Evolutionary conservation across 2,329 filamentous ascomycete species (phyloP).

Genomic region (Fusarium nanum): DNA sequence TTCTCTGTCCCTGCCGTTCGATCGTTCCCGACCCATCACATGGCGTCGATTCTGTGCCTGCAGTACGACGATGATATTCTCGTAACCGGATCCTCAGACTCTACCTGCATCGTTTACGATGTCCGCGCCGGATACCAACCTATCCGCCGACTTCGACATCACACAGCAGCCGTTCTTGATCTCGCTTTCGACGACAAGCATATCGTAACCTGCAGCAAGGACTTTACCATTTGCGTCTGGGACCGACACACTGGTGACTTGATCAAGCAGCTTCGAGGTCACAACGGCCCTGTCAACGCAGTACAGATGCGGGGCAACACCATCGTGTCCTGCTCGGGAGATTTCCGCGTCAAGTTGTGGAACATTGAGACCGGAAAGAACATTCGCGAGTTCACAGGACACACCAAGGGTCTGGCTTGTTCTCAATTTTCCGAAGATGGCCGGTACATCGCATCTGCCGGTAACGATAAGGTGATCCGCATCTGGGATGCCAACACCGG

Average conservation of each 20-base stretch:
- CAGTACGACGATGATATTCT: constrained; percentile 95
- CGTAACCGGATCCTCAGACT: constrained; percentile 94
- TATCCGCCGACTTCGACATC: constrained; percentile 79
- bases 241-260: constrained; percentile 82
- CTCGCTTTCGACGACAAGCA: constrained; percentile 91
- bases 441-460: constrained; percentile 91
- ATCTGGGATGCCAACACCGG: constrained; percentile 96
- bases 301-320: constrained; percentile 94
- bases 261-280: constrained; percentile 83
- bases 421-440: constrained; percentile 97
- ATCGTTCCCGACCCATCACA: constrained; percentile 77
- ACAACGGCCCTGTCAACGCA: constrained; percentile 93
- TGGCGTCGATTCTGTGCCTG: constrained; percentile 92
- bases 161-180: constrained; percentile 90
- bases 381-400: constrained; percentile 89
- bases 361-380: constrained; percentile 89
- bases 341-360: constrained; percentile 95
- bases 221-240: constrained; percentile 94
- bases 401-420: constrained; percentile 93
- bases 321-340: constrained; percentile 92
- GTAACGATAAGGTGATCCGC: constrained; percentile 95
- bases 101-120: constrained; percentile 90
- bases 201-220: constrained; percentile 97
- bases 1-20: constrained; percentile 65
- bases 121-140: constrained; percentile 83